Base-by-base conservation (phyloP, 257 asterid genomes). In the Ligustrum vulgare region DNA sequence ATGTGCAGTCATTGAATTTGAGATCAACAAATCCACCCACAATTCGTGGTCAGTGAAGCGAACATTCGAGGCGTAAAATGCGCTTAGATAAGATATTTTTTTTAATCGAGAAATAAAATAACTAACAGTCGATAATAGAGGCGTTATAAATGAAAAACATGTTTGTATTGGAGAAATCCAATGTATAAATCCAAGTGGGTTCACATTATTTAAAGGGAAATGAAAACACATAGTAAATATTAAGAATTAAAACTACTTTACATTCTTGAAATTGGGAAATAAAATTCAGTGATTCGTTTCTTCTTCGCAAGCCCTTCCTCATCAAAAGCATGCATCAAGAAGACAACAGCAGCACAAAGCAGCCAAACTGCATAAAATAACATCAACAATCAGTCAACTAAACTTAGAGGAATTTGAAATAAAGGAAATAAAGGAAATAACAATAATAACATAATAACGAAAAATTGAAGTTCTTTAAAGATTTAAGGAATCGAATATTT, bases 291-390 rank as follows among this genome's bases (percentile, higher is more conserved):
- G 3, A 20, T n/a, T 13, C 12, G 12, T 22, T 56, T 56, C 66
- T 32, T 63, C 71, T 0, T 36, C 9, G 54, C 22, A 76, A 58
- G 15, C 7, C 67, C 31, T 22, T 75, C 77, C 63, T 67, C 33
- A 12, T 60, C 34, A 89, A 75, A 87, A 87, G 85, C 89, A 82
- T 0, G 92, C 94, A 67, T 89, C 94, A 72, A 89, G 72, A 18
- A 89, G 89, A 71, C 92, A 89, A 78, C 94, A 87, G 78, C 94
- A 89, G 80, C 94, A 89, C 23, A 89, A 84, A 35, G 92, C 90
- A 75, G 92, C 92, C 90, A 88, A 82, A 82, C 92, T 88, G 86
- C 80, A 81, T 16, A 77, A 28, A 63, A 41, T 15, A 16, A 60
- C 28, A 51, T 43, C 3, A 18, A 47, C 7, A 10, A 47, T 2